Evolutionary conservation across 257 asterid genomes (phyloP).

Genomic region (Verbascum thapsus): DNA sequence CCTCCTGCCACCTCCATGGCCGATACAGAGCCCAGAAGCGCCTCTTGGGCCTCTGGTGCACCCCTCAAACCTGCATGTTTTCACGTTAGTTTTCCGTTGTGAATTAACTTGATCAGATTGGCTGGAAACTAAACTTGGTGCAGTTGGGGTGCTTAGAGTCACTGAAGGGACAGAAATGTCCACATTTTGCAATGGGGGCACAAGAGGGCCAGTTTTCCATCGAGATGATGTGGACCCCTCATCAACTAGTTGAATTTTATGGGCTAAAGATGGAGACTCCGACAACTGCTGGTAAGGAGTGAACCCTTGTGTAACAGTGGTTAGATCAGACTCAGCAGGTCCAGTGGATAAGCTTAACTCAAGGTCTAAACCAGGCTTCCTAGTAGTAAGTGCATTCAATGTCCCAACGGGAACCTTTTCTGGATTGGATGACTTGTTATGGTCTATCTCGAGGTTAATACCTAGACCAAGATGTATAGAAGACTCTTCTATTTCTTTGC

Average conservation of each 20-base stretch:
- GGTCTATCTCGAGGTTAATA: conserved; percentile 37
- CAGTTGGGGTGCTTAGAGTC: conserved; percentile 6
- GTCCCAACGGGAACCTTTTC: conserved; percentile 28
- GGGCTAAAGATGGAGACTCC: conserved; percentile 29
- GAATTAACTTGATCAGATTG: no score
- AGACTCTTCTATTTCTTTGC: conserved; percentile 50
- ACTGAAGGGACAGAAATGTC: conserved; percentile 21
- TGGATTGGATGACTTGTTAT: conserved; percentile 16
- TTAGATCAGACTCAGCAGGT: conserved; percentile 51
- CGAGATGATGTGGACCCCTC: conserved; percentile 71
- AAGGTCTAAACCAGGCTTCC: conserved; percentile 50
- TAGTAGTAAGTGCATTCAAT: conserved; percentile 18
- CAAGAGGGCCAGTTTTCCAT: conserved; percentile 49
- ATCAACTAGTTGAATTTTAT: conserved; percentile 42
- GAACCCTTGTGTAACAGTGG: conserved; percentile 41
- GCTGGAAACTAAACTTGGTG: no score
- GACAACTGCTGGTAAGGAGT: conserved; percentile 28
- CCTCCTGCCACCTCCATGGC: conserved; percentile 75
- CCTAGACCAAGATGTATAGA: conserved; percentile 51
- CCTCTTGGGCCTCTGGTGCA: conserved; percentile 72
- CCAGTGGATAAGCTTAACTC: conserved; percentile 59
- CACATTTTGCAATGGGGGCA: conserved; percentile 37
- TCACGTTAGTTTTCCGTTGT: conserved; percentile 37
- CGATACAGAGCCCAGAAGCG: conserved; percentile 69
- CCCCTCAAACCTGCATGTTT: conserved; percentile 48